Conservation (phyloP, 1,139 yeast species). For the Suhomyces wounanorum region DNA sequence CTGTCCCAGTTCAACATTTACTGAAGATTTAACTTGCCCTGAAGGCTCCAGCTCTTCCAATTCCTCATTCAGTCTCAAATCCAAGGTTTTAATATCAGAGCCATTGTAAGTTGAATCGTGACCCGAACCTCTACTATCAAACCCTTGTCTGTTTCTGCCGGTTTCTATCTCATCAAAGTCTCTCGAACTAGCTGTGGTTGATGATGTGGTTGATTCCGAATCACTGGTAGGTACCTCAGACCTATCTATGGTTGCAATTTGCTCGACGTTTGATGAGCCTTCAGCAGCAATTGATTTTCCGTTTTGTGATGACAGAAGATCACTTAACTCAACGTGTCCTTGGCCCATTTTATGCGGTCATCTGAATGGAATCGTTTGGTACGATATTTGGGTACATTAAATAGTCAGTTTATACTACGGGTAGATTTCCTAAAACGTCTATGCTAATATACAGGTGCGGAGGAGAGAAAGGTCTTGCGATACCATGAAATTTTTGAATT, state of each 20-base stretch:
- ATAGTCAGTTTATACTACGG: slow-evolving; percentile 2
- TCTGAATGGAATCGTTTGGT: not conserved
- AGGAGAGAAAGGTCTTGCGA: not conserved
- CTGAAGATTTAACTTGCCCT: not conserved
- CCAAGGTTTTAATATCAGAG: not conserved
- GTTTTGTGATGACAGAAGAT: not conserved
- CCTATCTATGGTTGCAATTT: not conserved
- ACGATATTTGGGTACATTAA: not conserved
- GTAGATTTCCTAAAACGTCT: slow-evolving; percentile 8
- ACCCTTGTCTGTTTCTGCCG: not conserved
- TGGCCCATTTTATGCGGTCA: not conserved
- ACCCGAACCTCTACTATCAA: not conserved
- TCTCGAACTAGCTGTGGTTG: not conserved
- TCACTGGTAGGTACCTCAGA: not conserved
- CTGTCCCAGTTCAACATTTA: not conserved
- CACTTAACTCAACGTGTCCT: not conserved
- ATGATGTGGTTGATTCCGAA: not conserved
- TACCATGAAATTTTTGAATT: not conserved
- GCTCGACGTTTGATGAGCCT: not conserved
- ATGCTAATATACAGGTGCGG: slow-evolving; percentile 9
- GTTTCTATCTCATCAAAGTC: not conserved
- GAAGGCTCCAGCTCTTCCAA: not conserved
- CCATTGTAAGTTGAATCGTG: not conserved
- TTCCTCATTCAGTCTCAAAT: not conserved
- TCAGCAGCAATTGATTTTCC: not conserved